A percentile compares a stretch with the other conserved stretches of the same genome.
Evolutionary conservation across 495 filamentous ascomycete genomes (phyloP).

Genomic region (Penicillium ochrochloron): DNA sequence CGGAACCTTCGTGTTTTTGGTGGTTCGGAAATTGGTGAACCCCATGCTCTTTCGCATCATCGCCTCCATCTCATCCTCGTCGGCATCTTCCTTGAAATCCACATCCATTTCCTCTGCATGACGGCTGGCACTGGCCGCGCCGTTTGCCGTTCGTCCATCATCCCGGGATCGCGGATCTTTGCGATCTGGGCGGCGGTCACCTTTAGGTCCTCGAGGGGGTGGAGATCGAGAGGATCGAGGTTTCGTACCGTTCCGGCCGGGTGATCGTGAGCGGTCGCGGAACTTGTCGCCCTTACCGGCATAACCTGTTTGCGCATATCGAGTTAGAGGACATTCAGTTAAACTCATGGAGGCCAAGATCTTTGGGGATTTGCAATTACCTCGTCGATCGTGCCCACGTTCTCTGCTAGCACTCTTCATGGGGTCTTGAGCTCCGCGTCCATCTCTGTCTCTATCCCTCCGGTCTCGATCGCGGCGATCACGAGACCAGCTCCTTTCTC

Average conservation of each 20-base stretch:
- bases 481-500: constrained; percentile 51
- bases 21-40: constrained; percentile 81
- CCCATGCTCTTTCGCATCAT: constrained; percentile 87
- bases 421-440: constrained; percentile 41
- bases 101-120: constrained; percentile 49
- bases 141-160: constrained; percentile 34
- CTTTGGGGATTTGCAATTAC: constrained; percentile 29
- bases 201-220: constrained; percentile 39
- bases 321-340: not conserved
- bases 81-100: constrained; percentile 55
- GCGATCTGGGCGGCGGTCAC: constrained; percentile 40
- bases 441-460: constrained; percentile 48
- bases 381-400: constrained; percentile 48
- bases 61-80: constrained; percentile 70
- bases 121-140: constrained; percentile 21
- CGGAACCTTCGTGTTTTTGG: constrained; percentile 86
- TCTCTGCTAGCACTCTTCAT: constrained; percentile 55
- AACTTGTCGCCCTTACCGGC: constrained; percentile 43
- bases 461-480: constrained; percentile 48
- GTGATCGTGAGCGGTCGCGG: constrained; percentile 47
- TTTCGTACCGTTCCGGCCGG: constrained; percentile 45
- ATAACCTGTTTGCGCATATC: constrained; percentile 29
- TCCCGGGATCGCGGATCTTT: constrained; percentile 35
- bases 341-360: no score
- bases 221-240: constrained; percentile 36